Base-by-base conservation (phyloP, 371 early-diverging fungal species). In the Syncephalastrum sp. region DNA sequence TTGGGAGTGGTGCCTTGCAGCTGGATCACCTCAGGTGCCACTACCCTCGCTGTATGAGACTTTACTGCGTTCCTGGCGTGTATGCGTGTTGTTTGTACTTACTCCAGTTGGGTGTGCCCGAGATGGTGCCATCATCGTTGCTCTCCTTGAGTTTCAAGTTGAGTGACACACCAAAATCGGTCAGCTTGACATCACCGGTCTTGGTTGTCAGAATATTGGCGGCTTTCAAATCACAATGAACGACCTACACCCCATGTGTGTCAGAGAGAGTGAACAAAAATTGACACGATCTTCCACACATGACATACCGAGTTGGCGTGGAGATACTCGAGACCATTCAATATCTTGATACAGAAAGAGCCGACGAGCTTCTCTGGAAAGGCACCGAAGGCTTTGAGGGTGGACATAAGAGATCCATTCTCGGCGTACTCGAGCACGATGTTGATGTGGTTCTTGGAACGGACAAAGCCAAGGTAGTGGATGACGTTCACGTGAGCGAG, bases 1-100 rank as follows among this genome's bases (percentile, higher is more conserved):
- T 88, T 86, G 4, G 87, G 85, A 1, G 88, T 84, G 1, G 92
- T 84, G 3, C 94, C 93, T 53, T 88, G 82, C 21, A 93, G 71
- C 58, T 91, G 84, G 68, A 94, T 94, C 0, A 97, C 91, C 76
- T 97, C 98, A 3, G 98, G 98, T n/a, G 98, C 95, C 97, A 97
- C 90, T 91, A 61, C 50, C 48, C 13, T 27, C 21, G 48, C 38
- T 48, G n/a, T n/a, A 46, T 24, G 10, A 48, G 23, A 16, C 21
- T 7, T 15, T n/a, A n/a, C 10, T 17, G 55, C 17, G 0, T 29
- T 33, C 29, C 25, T 44, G 4, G 7, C 5, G 12, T 13, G 7
- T 59, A 25, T 47, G 25, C 0, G 15, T 45, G 47, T 52, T 23
- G n/a, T 27, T 16, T 47, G 14, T n/a, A 67, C 81, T 56, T 83